Base-by-base conservation (phyloP, 108 stramenopile genomes). In the Schizochytrium sp. region DNA sequence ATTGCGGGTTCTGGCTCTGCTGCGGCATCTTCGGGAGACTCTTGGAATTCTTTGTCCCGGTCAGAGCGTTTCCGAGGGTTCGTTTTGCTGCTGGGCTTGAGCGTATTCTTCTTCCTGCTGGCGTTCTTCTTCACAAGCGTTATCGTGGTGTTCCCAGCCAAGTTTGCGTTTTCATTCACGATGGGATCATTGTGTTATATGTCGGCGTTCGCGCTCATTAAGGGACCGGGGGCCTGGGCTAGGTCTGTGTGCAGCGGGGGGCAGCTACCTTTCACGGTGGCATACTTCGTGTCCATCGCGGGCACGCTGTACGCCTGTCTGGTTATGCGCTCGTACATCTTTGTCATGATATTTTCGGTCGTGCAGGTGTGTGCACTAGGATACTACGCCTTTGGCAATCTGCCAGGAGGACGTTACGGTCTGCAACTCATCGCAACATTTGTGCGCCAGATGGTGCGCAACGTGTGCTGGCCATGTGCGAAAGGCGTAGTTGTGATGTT, bases 391-490 rank as follows among this genome's bases (percentile, higher is more conserved):
- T 83, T 83, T 55, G 76, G 76, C 0, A 83, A 83, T 42, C 76
- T 83, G 15, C 76, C 76, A 0, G 76, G 76, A 13, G 76, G 76
- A 5, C 76, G 53, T 38, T 83, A 83, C 76, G 76, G 76, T 8
- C 76, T 83, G 15, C 76, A 53, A 40, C 47, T 83, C 10, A 83
- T 83, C 28, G 76, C 28, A 1, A 38, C 50, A 47, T 83, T 83
- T 53, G 55, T 83, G 28, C 10, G 28, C 12, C 76, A 83, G 50
- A n/a, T 83, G 38, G 40, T 55, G 38, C 47, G 53, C 50, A 83
- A 83, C 47, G 76, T 83, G 5, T 83, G 76, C 28, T 83, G 76
- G 76, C 76, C 76, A n/a, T 83, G 76, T 55, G 76, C 76, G 28
- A 83, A 83, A 40, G 76, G 76, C 45, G 40, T 83, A 38, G 64